These are phyloP conservation scores for Botrytis hyacinthi DNA, from an alignment of 2,329 filamentous ascomycete genomes.

Conservation along the genomic window DNA sequence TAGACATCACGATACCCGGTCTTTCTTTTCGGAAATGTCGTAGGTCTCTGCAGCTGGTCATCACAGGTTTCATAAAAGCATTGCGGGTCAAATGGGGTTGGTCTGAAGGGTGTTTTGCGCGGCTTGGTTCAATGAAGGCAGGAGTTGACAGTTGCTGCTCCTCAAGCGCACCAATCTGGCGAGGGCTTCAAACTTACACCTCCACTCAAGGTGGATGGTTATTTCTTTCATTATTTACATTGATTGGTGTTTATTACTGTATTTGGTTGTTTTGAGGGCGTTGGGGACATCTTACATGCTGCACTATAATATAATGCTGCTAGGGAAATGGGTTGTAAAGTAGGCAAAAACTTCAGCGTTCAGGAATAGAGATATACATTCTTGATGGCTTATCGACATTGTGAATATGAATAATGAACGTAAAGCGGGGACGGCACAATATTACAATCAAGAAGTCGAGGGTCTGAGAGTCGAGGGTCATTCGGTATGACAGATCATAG, in stretches of 20 bases:
- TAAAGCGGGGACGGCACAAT: not conserved
- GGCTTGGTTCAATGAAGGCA: conserved; percentile 23
- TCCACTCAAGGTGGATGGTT: conserved; percentile 22
- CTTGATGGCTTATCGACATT: conserved; percentile 9
- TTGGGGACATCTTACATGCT: conserved; percentile 24
- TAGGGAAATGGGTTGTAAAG: conserved; percentile 29
- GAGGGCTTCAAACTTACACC: conserved; percentile 25
- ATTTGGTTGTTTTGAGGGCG: conserved; percentile 34
- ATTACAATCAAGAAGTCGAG: not conserved
- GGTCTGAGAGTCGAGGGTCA: too few relatives aligned
- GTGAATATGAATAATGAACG: not conserved
- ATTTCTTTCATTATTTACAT: conserved; percentile 32
- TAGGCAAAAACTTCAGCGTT: conserved; percentile 28
- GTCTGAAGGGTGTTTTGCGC: conserved; percentile 30
- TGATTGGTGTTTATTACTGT: conserved; percentile 31
- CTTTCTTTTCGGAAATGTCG: conserved; percentile 33
- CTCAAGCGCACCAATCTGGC: not conserved
- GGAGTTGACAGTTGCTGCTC: conserved; percentile 19
- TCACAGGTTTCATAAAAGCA: conserved; percentile 35
- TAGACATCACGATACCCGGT: conserved; percentile 40
- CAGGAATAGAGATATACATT: conserved; percentile 31
- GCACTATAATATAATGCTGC: conserved; percentile 17
- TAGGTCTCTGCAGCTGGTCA: conserved; percentile 30
- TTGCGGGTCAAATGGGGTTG: conserved; percentile 29
- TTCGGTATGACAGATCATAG: not conserved